Evolutionary conservation across 371 early-diverging fungal genomes (phyloP), one percentile per base, ranked within the genome.

Genomic region (Apophysomyces ossiformis): DNA sequence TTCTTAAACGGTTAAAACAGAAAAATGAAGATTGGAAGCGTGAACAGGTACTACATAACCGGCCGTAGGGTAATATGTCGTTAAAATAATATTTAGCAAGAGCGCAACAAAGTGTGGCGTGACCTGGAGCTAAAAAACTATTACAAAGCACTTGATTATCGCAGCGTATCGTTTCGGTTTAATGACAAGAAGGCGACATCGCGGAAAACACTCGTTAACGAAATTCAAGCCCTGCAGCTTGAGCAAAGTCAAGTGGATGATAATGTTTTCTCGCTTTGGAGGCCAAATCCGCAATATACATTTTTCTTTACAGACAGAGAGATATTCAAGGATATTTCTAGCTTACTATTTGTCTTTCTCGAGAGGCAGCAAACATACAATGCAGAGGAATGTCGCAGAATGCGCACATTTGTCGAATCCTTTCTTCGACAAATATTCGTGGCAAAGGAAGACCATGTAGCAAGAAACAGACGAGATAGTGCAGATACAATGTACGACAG

Each of bases 141-240:
- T 85, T 96, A 94, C 80, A 97, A 97, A 72, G 91, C 99, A 0
- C 81, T 99, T 35, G 99, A 99, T 80, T 94, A 95, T 73, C 94
- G 93, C 73, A 93, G 97, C 5, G 81, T 92, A 58, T 85, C 85
- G 4, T 96, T 98, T 81, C 97, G 96, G 72, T 73, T 82, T 1
- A 79, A 79, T 12, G 99, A 99, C 75, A 90, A 92, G 64, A 95
- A 93, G 61, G 79, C 77, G 26, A 83, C 95, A 60, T 82, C 89
- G 5, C 67, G 85, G 21, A 96, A 95, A 75, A 74, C 88, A 5
- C 86, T 99, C 35, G 75, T 93, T 0, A 69, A 85, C 36, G 95
- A 97, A 66, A 95, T 96, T 41, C 97, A 99, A 67, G 83, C 88
- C 0, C 68, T 95, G 11, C 85, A 88, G 11, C 74, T 47, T n/a